Percentiles rank a stretch among this genome's conserved stretches.
These are phyloP conservation scores for Penicillium occitanis DNA, from an alignment of 2,329 filamentous ascomycete genomes.

Conservation along the genomic window DNA sequence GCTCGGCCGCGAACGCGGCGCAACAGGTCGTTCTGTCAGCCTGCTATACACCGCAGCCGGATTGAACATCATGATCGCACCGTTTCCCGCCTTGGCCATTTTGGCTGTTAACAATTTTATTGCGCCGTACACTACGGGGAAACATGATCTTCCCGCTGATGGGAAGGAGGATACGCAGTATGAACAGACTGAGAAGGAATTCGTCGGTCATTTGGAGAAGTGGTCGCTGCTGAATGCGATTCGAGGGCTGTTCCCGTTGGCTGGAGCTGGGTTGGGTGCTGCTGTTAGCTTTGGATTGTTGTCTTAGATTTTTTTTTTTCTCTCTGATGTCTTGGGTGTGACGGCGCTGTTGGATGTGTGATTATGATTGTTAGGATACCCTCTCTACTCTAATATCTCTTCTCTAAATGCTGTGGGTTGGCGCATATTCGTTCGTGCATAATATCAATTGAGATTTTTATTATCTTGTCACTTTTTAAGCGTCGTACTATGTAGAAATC, in stretches of 20 bases:
- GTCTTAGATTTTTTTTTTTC: background rate
- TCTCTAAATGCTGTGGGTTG: background rate
- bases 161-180: conserved; percentile 25
- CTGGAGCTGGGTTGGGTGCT: conserved; percentile 30
- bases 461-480: background rate
- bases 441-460: background rate
- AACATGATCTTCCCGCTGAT: conserved; percentile 14
- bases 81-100: conserved; percentile 36
- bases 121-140: conserved; percentile 24
- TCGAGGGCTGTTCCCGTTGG: conserved; percentile 27
- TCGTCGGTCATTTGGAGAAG: conserved; percentile 24
- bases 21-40: conserved; percentile 2
- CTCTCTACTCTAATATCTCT: background rate
- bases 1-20: conserved; percentile 21
- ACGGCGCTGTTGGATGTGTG: background rate
- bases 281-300: conserved; percentile 17
- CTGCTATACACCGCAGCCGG: conserved; percentile 32
- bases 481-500: no score
- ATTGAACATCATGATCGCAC: conserved; percentile 35
- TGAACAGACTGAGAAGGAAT: conserved; percentile 25
- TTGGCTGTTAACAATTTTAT: conserved; percentile 31
- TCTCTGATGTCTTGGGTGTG: no score
- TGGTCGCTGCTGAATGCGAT: conserved; percentile 29
- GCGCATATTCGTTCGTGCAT: background rate
- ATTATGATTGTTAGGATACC: background rate